Evolutionary conservation across 768 basidiomycete species (phyloP), one percentile per base, ranked within the genome.

Genomic region (Suillus fuscotomentosus): DNA sequence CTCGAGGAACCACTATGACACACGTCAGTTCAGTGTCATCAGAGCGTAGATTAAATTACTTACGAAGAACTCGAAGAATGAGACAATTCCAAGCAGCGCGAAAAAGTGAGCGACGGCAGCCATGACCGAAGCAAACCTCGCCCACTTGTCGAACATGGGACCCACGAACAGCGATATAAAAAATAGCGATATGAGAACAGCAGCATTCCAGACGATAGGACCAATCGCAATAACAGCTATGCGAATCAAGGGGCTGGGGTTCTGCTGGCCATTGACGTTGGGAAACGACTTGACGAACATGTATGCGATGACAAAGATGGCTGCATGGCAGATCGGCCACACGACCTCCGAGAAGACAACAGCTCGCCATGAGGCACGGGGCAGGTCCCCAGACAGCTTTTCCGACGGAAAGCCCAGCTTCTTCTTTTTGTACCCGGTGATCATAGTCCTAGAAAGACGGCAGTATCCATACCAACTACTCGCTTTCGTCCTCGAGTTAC

Each of bases 391-490:
- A 22, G 97, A 95, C 55, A 99, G 79, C 78, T 99, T 99, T 80
- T 99, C 97, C 0, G 96, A 97, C 8, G 97, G 97, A 71, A 97
- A 92, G 4, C 97, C 97, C 22, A 99, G 86, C 71, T 95, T 91
- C 84, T 99, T 99, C 84, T 97, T 94, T 87, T 99, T 99, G 84
- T 95, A 99, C 48, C 97, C 97, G 20, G 97, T 99, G 69, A 99
- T 97, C 87, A 93, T 92, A 10, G 97, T 99, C 67, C 97, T 82
- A 43, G 95, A 97, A 64, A 99, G 86, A 70, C 97, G 94, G 76
- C 97, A 99, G 78, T 99, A 99, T 2, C 97, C 97, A 75, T 99
- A 97, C 97, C 97, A 99, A 68, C 94, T 96, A 79, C 97, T 99
- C 59, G 93, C 91, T 74, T 98, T 97, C 17, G 94, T 91, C 71